Evolutionary conservation across 345 rosid species (phyloP).

Genomic region (Euphorbia tirucalli): DNA sequence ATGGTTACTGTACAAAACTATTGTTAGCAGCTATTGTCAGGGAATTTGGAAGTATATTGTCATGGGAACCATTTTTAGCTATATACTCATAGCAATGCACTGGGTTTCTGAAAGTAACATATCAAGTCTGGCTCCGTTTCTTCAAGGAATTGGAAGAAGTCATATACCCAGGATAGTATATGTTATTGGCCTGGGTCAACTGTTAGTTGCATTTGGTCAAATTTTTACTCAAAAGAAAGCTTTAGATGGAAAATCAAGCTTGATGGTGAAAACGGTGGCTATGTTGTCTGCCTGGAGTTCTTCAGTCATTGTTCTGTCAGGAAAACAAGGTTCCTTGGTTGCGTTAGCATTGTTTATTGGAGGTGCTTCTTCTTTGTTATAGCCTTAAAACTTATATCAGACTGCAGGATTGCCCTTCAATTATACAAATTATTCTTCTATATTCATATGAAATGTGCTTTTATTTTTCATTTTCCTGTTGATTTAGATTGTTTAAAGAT

Average conservation of each 20-base stretch:
- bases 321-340: conserved; percentile 76
- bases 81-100: conserved; percentile 64
- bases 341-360: conserved; percentile 61
- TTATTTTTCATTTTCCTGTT: background rate
- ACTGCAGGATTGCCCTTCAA: background rate
- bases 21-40: conserved; percentile 22
- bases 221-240: conserved; percentile 28
- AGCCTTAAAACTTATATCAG: conserved; percentile 5
- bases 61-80: conserved; percentile 52
- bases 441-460: background rate
- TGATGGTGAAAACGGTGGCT: conserved; percentile 42
- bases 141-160: conserved; percentile 42
- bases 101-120: conserved; percentile 65
- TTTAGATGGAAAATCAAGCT: conserved; percentile 21
- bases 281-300: conserved; percentile 76
- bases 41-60: conserved; percentile 48
- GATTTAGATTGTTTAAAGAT: no score
- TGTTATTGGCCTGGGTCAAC: conserved; percentile 54
- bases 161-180: conserved; percentile 57
- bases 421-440: background rate
- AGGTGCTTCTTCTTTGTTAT: conserved; percentile 43
- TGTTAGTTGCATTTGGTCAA: conserved; percentile 42
- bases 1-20: conserved; percentile 39
- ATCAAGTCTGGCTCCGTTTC: conserved; percentile 32
- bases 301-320: conserved; percentile 64